These are phyloP conservation scores for Suhomyces maxii DNA, from an alignment of 1,139 yeast genomes.

Conservation along the genomic window DNA sequence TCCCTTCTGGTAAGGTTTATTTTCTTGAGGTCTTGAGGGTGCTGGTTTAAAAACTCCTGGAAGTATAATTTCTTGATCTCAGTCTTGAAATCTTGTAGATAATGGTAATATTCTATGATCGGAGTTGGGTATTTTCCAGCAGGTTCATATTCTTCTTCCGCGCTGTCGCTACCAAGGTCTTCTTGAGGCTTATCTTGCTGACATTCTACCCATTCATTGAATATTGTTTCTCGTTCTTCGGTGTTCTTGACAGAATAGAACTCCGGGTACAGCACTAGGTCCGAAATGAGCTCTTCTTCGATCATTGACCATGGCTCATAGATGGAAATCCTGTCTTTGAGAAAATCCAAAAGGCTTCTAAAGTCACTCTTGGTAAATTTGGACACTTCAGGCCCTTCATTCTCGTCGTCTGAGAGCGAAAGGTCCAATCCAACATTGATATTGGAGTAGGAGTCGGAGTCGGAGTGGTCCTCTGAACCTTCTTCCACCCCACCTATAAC, in stretches of 20 bases:
- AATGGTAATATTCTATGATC: conserved; percentile 22
- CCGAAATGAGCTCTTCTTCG: conserved; percentile 36
- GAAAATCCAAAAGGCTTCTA: conserved; percentile 24
- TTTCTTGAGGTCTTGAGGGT: conserved; percentile 18
- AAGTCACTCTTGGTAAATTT: conserved; percentile 17
- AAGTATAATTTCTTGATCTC: conserved; percentile 30
- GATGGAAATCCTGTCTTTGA: conserved; percentile 26
- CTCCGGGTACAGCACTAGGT: conserved; percentile 31
- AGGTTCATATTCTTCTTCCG: neutral
- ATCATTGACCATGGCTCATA: conserved; percentile 43
- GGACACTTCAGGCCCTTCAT: neutral
- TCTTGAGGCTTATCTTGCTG: conserved; percentile 2
- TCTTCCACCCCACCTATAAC: conserved; percentile 4
- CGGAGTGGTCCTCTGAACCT: too few species aligned
- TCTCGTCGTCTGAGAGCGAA: conserved; percentile 19
- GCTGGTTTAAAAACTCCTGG: conserved; percentile 27
- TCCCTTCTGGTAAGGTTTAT: conserved; percentile 16
- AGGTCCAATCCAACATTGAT: conserved; percentile 20
- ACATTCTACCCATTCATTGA: conserved; percentile 33
- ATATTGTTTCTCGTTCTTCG: conserved; percentile 25
- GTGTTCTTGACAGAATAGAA: conserved; percentile 27
- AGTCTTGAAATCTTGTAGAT: conserved; percentile 33
- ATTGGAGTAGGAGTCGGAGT: conserved; percentile 1
- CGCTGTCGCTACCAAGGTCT: neutral
- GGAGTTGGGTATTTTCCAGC: conserved; percentile 26